Evolutionary conservation across 495 filamentous ascomycete species (phyloP).

Genomic region (Aspergillus hancockii): DNA sequence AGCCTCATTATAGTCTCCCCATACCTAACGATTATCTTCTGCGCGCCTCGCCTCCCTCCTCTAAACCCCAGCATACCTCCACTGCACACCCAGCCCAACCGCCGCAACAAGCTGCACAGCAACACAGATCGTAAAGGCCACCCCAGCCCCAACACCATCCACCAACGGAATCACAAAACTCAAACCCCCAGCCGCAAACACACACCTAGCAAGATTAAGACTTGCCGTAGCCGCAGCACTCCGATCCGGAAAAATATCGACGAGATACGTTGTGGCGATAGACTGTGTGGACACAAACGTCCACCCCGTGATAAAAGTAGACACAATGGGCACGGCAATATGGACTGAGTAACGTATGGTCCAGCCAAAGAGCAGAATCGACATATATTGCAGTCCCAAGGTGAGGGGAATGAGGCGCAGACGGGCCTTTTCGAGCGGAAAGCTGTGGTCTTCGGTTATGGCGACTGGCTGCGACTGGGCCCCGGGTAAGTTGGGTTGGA

Average conservation of each 20-base stretch:
- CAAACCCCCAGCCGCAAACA: conserved; percentile 64
- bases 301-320: conserved; percentile 60
- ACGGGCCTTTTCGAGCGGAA: conserved; percentile 52
- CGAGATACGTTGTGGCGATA: conserved; percentile 47
- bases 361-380: conserved; percentile 60
- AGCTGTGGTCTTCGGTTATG: conserved; percentile 18
- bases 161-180: conserved; percentile 65
- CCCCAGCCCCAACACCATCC: conserved; percentile 54
- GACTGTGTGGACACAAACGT: conserved; percentile 50
- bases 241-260: conserved; percentile 61
- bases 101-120: conserved; percentile 38
- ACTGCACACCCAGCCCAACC: conserved; percentile 40
- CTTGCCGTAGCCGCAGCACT: conserved; percentile 66
- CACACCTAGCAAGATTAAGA: conserved; percentile 65
- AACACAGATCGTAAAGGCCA: conserved; percentile 39
- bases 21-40: too few species aligned
- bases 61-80: conserved; percentile 40
- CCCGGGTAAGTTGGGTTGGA: too few species aligned
- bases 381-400: conserved; percentile 36
- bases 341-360: conserved; percentile 50
- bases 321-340: conserved; percentile 54
- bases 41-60: conserved; percentile 21
- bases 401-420: conserved; percentile 30
- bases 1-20: too few species aligned
- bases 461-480: too few species aligned